phyloP scores from a whole-genome alignment of 2,329 filamentous ascomycete species.

The Alternaria hordeiaustralica region DNA sequence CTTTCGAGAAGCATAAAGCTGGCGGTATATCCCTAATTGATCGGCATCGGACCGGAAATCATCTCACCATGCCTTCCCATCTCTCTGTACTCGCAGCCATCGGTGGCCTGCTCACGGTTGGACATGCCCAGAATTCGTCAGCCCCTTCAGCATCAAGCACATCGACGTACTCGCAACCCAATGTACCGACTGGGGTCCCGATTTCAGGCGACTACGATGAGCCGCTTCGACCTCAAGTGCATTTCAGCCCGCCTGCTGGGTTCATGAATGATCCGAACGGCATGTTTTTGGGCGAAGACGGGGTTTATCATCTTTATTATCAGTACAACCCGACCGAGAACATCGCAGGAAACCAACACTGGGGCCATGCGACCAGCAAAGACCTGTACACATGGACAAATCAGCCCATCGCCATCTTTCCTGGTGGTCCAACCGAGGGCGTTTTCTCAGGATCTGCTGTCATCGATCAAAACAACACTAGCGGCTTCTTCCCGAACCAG shows the following conservation, averaged over 20 bases:
- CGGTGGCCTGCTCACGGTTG: neutral
- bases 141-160: neutral
- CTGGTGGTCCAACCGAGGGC: conserved; percentile 60
- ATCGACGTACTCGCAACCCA: conserved; percentile 30
- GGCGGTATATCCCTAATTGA: neutral
- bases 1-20: neutral
- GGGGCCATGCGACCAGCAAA: conserved; percentile 69
- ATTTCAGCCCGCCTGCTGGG: conserved; percentile 61
- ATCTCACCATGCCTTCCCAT: conserved; percentile 1
- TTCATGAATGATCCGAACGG: conserved; percentile 70
- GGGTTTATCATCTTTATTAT: conserved; percentile 70
- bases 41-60: neutral
- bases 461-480: conserved; percentile 68
- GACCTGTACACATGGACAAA: conserved; percentile 71
- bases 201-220: conserved; percentile 51
- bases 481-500: conserved; percentile 68
- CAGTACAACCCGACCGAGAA: conserved; percentile 63
- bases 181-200: conserved; percentile 43
- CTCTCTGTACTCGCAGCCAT: conserved; percentile 1
- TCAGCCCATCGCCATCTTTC: conserved; percentile 67
- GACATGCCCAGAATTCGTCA: neutral
- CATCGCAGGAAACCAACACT: conserved; percentile 66
- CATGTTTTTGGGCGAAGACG: conserved; percentile 64
- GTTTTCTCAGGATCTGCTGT: conserved; percentile 64
- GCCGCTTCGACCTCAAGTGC: conserved; percentile 59